Base-by-base conservation (phyloP, 352 stramenopile genomes). In the Globisporangium okanoganense region DNA sequence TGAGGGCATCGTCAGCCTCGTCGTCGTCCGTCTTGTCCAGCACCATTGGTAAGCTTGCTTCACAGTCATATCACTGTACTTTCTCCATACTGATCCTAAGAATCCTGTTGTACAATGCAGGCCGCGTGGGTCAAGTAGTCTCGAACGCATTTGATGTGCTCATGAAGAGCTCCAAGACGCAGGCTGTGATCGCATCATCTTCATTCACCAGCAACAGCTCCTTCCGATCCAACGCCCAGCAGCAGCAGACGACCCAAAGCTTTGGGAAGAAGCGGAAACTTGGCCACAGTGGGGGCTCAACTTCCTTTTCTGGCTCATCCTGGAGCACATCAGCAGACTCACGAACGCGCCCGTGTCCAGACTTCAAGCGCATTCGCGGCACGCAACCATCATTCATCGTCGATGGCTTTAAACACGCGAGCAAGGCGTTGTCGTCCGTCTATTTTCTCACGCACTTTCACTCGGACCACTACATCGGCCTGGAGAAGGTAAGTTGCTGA, bases 381-480 rank as follows among this genome's bases (percentile, higher is more conserved):
- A 94, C 86, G 10, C 71, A 82, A 24, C 84, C 84, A 10, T 74
- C 79, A n/a, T 93, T 92, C 62, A 87, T 96, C 24, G 87, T 96
- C 35, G 88, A 96, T 47, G 88, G 88, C 14, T 96, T 96, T 58
- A 69, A 78, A n/a, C 92, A 92, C 60, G 83, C 87, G 3, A 87
- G 68, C 45, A 85, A 85, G 43, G 44, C 78, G 38, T 75, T 92
- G 10, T 92, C 79, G 13, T 94, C 70, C 52, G 71, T 92, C 49
- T 99, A 99, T 60, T 99, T 99, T 61, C 79, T 99, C 41, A 98
- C 95, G 20, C 96, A 99, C 75, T 99, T 99, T 69, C 96, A 99
- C 75, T 95, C 85, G 12, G 96, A 99, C 73, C 96, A 99, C 68
- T 99, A 99, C 70, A 80, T 75, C 22, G 96, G 96, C 1, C 88